Evolutionary conservation across 768 basidiomycete genomes (phyloP), one percentile per base, ranked within the genome.

Genomic region (Mrakia hoshinonis): DNA sequence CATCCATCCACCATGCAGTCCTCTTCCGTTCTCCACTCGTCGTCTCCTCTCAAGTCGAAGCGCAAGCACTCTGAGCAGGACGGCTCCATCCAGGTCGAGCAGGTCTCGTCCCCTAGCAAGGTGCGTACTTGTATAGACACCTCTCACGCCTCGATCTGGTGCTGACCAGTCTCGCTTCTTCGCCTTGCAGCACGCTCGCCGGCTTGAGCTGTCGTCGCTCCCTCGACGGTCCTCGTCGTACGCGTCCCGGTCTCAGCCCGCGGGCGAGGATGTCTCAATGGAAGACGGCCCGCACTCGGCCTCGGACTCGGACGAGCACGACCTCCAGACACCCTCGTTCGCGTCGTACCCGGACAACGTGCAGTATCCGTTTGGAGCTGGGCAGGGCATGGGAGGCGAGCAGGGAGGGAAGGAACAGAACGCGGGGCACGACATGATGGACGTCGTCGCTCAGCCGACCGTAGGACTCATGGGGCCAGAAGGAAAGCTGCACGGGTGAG

Each of bases 221-320:
- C 58, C 58, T 15, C 34, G 36, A 61, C 18, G 58, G 34, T 18
- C 58, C 0, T 36, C 58, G 20, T 61, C 58, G 31, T 61, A 34
- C 34, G 58, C 58, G 34, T 36, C 34, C 22, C 34, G 29, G 55
- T 22, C 58, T 61, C 55, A 26, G 24, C 58, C 34, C 20, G 31
- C 36, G 2, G 4, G 15, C 0, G 18, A 61, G 34, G 36, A 61
- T 31, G 58, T 38, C 36, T 31, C 31, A 1, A 61, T 58, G 52
- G 29, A 31, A 22, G 58, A 61, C 58, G 58, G 31, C 58, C 31
- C 31, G 22, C 31, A 36, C 11, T 61, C 58, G 1, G 36, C 58
- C 20, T 61, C 58, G 34, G 58, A 61, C 58, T 61, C 58, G 58
- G 58, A 61, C 36, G 58, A 61, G 58, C 58, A 39, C 15, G 58